These are phyloP conservation scores for Auricularia sp. DNA, from an alignment of 768 basidiomycete genomes.

Conservation along the genomic window DNA sequence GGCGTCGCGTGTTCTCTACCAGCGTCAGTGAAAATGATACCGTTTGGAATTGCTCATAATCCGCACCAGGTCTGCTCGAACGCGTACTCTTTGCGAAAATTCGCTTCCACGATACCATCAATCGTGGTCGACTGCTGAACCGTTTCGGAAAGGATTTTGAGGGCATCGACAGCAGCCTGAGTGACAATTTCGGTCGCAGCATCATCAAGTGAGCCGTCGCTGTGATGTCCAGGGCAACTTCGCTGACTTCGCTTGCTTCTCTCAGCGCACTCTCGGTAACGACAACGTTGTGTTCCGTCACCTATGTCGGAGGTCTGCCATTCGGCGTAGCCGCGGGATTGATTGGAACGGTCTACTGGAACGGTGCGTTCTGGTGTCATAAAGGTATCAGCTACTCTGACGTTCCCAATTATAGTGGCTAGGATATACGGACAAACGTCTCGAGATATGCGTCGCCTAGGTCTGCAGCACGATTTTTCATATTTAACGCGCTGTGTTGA, in stretches of 20 bases:
- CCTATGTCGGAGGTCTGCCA: constrained; percentile 65
- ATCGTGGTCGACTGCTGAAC: constrained; percentile 72
- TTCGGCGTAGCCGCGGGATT: constrained; percentile 53
- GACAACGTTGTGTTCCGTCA: constrained; percentile 66
- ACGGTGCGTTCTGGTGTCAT: constrained; percentile 36
- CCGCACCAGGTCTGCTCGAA: constrained; percentile 48
- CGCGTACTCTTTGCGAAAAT: constrained; percentile 78
- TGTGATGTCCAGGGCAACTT: neutral
- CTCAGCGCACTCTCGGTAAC: constrained; percentile 44
- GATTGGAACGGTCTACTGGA: constrained; percentile 58
- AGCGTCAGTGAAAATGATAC: constrained; percentile 31
- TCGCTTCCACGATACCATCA: constrained; percentile 88
- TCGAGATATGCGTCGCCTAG: constrained; percentile 32
- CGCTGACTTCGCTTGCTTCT: neutral
- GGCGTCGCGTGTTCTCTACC: constrained; percentile 68
- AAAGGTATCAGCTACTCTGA: neutral
- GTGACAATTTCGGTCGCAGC: constrained; percentile 80
- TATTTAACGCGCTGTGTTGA: too few relatives aligned
- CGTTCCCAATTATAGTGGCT: constrained; percentile 13
- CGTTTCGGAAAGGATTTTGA: constrained; percentile 70
- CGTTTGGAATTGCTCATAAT: neutral
- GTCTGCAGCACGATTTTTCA: neutral
- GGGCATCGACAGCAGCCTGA: constrained; percentile 74
- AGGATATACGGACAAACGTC: constrained; percentile 75
- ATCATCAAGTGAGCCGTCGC: constrained; percentile 34